Evolutionary conservation across 1,284 basidiomycete species (phyloP), one percentile per base, ranked within the genome.

Genomic region (Volvariella surrecta): DNA sequence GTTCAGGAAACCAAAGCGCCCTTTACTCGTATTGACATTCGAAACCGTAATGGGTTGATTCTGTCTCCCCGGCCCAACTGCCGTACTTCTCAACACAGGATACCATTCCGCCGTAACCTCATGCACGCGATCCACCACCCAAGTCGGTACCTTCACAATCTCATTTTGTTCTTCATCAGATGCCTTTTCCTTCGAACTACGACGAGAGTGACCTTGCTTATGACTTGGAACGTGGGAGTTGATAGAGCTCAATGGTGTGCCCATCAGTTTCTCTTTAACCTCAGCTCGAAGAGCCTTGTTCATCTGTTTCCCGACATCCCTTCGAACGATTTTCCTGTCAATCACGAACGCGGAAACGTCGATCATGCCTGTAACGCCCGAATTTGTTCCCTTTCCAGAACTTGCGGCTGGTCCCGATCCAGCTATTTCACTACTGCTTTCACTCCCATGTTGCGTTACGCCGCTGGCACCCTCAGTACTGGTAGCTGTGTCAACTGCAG

Each of bases 101-200:
- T 71, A 68, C 54, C 69, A 66, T 2, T 62, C 62, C 0, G 61
- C 53, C 0, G 73, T 68, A 49, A 83, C 76, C 3, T 70, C 66
- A 22, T 73, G 63, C 2, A 88, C 75, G 11, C 76, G 74, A 13
- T 88, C 82, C 13, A 77, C 58, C 1, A 84, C 68, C 76, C 83
- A 87, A 1, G 67, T 58, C 0, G 85, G 83, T n/a, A 63, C 38
- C 0, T 50, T 47, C 38, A 3, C 54, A 16, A 16, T 15, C 34
- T 15, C n/a, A n/a, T 35, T 35, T 19, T 6, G 8, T 6, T 19
- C 18, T n/a, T n/a, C n/a, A 11, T 42, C 44, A 1, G 17, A 19
- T 2, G 16, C 39, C 1, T 35, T 31, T 32, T 7, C 20, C 43
- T 4, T 31, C 11, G 18, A 11, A 1, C 55, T 50, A 13, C 24